phyloP scores from a whole-genome alignment of 352 stramenopile species.

The Pythium sp. region DNA sequence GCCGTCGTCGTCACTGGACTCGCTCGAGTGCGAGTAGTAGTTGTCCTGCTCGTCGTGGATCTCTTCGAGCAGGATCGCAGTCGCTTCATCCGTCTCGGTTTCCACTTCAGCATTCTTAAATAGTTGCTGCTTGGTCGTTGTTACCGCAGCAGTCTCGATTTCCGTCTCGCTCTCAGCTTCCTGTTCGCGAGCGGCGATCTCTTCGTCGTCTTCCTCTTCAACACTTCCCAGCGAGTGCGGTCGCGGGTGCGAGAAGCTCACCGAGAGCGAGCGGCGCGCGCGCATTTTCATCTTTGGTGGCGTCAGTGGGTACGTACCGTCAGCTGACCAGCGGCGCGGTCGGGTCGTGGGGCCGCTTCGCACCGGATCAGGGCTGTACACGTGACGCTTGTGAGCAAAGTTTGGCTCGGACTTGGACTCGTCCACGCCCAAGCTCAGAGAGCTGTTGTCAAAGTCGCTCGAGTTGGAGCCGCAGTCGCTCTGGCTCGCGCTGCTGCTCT shows the following conservation, averaged over 20 bases:
- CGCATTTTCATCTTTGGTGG: conserved; percentile 4
- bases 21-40: conserved; percentile 16
- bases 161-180: conserved; percentile 2
- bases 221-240: conserved; percentile 15
- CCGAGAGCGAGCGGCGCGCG: conserved; percentile 19
- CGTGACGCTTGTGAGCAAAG: background rate
- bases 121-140: background rate
- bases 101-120: conserved; percentile 1
- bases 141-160: background rate
- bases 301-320: conserved; percentile 6
- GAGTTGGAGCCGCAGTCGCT: conserved; percentile 33
- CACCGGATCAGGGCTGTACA: background rate
- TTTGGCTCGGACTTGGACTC: conserved; percentile 8
- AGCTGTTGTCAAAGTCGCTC: conserved; percentile 26
- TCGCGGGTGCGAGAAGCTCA: conserved; percentile 29
- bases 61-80: conserved; percentile 14
- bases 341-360: background rate
- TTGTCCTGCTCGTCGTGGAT: conserved; percentile 23
- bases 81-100: background rate
- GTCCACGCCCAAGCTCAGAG: conserved; percentile 2
- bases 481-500: conserved; percentile 35
- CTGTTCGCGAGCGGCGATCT: conserved; percentile 13
- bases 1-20: conserved; percentile 14
- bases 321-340: conserved; percentile 12
- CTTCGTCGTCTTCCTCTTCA: conserved; percentile 44